Evolutionary conservation across 2,329 filamentous ascomycete genomes (phyloP).

Genomic region (Verticillium albo-atrum): DNA sequence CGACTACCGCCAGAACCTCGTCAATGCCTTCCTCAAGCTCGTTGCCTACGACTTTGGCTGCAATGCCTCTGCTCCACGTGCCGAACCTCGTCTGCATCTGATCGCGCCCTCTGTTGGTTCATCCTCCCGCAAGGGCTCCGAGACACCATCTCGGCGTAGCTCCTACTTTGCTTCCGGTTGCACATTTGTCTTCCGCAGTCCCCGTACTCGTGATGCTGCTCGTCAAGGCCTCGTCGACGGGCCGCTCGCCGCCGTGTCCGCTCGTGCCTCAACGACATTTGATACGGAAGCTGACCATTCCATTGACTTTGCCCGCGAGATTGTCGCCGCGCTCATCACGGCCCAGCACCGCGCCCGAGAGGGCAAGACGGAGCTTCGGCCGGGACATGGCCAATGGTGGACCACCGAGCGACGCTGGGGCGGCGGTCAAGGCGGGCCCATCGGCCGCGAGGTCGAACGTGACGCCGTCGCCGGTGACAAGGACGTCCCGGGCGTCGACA

Average conservation of each 20-base stretch:
- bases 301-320: conserved; percentile 57
- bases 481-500: conserved; percentile 19
- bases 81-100: conserved; percentile 56
- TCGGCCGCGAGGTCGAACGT: conserved; percentile 55
- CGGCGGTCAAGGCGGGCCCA: conserved; percentile 57
- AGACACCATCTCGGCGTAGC: conserved; percentile 23
- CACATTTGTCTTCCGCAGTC: conserved; percentile 56
- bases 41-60: conserved; percentile 64
- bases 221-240: conserved; percentile 57
- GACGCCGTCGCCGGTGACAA: conserved; percentile 42
- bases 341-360: conserved; percentile 61
- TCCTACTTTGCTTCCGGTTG: conserved; percentile 57
- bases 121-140: not conserved
- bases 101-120: conserved; percentile 21
- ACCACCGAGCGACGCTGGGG: conserved; percentile 57
- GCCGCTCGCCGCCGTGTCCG: conserved; percentile 56
- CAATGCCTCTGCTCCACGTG: conserved; percentile 50
- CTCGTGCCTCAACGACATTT: conserved; percentile 52
- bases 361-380: conserved; percentile 48
- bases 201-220: conserved; percentile 54
- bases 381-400: conserved; percentile 60
- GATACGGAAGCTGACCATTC: conserved; percentile 50
- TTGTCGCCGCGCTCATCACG: conserved; percentile 55
- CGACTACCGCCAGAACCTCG: conserved; percentile 52
- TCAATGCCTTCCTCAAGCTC: conserved; percentile 58